phyloP scores from a whole-genome alignment of 176 grass and related monocot species.

The Oryza glaberrima region DNA sequence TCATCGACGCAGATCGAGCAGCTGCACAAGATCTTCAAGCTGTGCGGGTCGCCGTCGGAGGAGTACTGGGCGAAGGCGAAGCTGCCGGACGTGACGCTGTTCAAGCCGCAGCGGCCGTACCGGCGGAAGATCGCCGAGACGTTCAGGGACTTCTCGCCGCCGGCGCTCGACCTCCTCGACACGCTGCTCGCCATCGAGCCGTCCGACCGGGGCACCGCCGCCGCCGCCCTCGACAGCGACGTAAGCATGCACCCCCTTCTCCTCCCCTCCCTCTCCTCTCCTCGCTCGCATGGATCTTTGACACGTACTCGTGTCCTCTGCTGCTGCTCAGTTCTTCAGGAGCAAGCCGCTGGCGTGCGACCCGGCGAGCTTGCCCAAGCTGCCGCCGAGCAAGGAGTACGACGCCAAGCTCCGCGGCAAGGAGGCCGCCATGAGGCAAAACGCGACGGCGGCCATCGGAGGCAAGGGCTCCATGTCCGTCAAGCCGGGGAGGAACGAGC shows the following conservation, averaged over 20 bases:
- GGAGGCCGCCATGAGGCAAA: constrained; percentile 70
- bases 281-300: not conserved
- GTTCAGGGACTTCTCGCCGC: constrained; percentile 67
- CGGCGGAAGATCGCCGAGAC: constrained; percentile 57
- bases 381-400: constrained; percentile 76
- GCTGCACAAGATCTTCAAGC: constrained; percentile 92
- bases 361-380: constrained; percentile 70
- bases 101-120: constrained; percentile 78
- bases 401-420: constrained; percentile 69
- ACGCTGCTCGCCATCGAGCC: constrained; percentile 77
- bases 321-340: constrained; percentile 55
- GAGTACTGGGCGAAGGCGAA: constrained; percentile 75
- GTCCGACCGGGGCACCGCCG: constrained; percentile 48
- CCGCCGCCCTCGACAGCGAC: constrained; percentile 56
- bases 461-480: constrained; percentile 60
- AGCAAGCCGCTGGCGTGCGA: constrained; percentile 67
- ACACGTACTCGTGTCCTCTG: not conserved
- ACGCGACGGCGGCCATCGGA: constrained; percentile 35
- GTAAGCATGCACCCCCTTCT: constrained; percentile 19
- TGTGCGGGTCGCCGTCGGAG: constrained; percentile 80
- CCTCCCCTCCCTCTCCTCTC: too few species aligned
- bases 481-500: constrained; percentile 55
- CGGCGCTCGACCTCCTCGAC: constrained; percentile 58
- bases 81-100: constrained; percentile 70
- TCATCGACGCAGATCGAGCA: constrained; percentile 59